Percentiles rank a stretch among this genome's conserved stretches.
Evolutionary conservation across 768 basidiomycete genomes (phyloP).

Genomic region (Lactifluus volemus): DNA sequence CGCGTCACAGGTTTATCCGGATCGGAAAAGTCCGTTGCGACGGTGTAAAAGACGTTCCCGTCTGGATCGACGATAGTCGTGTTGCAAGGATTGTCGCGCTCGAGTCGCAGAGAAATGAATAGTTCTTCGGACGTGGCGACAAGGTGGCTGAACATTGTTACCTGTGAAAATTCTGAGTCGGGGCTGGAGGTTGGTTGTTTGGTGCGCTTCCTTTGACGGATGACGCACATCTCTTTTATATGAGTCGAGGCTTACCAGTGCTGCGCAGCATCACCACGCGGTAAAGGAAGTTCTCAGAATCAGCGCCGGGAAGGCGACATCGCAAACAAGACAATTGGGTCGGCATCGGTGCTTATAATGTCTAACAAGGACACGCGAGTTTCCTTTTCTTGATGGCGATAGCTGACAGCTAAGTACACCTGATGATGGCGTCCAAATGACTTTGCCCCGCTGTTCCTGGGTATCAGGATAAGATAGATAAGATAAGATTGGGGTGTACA

Average conservation of each 20-base stretch:
- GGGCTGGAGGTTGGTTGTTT: background rate
- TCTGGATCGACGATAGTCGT: conserved; percentile 14
- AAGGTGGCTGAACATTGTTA: too few species aligned
- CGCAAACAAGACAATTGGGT: too few species aligned
- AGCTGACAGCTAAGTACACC: background rate
- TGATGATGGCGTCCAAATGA: too few species aligned
- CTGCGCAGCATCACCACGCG: background rate
- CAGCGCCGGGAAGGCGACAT: background rate
- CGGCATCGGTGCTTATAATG: background rate
- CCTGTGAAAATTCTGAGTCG: too few species aligned
- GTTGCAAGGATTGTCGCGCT: conserved; percentile 19
- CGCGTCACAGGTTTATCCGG: conserved; percentile 10
- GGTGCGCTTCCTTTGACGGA: background rate
- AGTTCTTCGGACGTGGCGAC: background rate
- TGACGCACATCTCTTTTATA: background rate
- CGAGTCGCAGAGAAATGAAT: background rate
- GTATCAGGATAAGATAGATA: too few species aligned
- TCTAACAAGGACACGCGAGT: background rate
- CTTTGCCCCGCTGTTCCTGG: too few species aligned
- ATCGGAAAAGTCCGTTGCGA: conserved; percentile 13
- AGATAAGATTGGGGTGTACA: too few species aligned
- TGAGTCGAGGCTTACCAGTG: background rate
- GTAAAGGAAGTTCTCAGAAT: background rate
- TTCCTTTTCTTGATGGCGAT: background rate
- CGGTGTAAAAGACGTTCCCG: conserved; percentile 9